These are phyloP conservation scores for Uronychia binucleata DNA, from an alignment of 73 alveolate species.

Conservation along the genomic window DNA sequence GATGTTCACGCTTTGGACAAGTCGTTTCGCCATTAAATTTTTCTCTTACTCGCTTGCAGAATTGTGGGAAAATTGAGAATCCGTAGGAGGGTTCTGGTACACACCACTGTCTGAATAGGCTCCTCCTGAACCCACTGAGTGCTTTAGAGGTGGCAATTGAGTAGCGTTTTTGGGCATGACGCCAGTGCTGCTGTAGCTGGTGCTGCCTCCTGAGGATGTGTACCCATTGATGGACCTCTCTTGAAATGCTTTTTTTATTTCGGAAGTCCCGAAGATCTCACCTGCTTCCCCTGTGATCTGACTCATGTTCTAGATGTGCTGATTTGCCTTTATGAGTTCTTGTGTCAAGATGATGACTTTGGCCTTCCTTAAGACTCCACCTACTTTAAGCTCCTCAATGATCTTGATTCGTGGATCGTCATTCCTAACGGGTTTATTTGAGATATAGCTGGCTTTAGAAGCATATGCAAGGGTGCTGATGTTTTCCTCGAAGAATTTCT, in stretches of 20 bases:
- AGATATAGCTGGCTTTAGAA: constrained; percentile 89
- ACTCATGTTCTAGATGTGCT: constrained; percentile 12
- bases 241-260: too few relatives aligned
- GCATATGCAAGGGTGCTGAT: constrained; percentile 94
- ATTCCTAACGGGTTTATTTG: constrained; percentile 91
- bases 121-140: too few relatives aligned
- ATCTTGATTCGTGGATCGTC: constrained; percentile 84
- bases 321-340: constrained; percentile 39
- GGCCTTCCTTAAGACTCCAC: not conserved
- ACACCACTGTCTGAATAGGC: not conserved
- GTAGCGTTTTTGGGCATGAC: not conserved
- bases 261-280: not conserved
- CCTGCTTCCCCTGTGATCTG: not conserved
- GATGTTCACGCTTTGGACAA: constrained; percentile 38
- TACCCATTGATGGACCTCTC: not conserved
- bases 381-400: constrained; percentile 63
- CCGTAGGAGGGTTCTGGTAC: not conserved
- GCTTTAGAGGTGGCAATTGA: not conserved
- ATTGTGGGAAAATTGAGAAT: not conserved
- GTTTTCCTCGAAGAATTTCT: constrained; percentile 89
- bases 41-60: constrained; percentile 25
- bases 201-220: not conserved
- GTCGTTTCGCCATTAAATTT: constrained; percentile 26
- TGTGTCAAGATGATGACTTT: constrained; percentile 7
- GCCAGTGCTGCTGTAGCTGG: not conserved